These are phyloP conservation scores for Psilocybe mexicana DNA, from an alignment of 1,284 basidiomycete genomes.

Conservation along the genomic window DNA sequence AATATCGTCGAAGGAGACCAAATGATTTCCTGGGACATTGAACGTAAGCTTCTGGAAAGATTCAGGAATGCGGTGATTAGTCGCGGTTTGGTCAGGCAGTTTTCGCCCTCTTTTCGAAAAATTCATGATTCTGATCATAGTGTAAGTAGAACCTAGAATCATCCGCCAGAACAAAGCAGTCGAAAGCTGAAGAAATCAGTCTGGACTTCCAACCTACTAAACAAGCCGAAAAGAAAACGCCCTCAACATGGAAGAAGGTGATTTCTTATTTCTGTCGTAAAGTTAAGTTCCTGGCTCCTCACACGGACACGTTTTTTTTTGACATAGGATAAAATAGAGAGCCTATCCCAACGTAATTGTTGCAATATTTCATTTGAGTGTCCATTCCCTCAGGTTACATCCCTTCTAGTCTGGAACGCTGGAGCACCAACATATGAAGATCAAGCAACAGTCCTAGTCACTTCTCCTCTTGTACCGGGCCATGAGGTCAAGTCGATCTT, in stretches of 20 bases:
- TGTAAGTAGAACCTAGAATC: conserved; percentile 3
- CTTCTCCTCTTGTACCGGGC: conserved; percentile 1
- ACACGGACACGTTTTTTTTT: not conserved
- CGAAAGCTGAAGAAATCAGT: conserved; percentile 16
- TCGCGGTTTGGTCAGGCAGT: conserved; percentile 44
- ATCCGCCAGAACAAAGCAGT: conserved; percentile 11
- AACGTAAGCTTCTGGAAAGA: conserved; percentile 30
- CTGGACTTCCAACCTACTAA: conserved; percentile 10
- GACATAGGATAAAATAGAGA: conserved; percentile 15
- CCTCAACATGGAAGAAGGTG: conserved; percentile 12
- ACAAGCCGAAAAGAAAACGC: not conserved
- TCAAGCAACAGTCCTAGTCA: not conserved
- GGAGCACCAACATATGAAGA: not conserved
- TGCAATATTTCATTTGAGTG: not conserved
- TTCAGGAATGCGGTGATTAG: conserved; percentile 42
- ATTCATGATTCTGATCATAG: not conserved
- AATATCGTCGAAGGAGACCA: conserved; percentile 23
- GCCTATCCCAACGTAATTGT: conserved; percentile 16
- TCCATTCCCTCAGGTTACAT: not conserved
- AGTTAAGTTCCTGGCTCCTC: not conserved
- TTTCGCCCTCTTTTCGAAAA: not conserved
- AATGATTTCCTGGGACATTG: conserved; percentile 40
- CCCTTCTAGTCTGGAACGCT: conserved; percentile 10
- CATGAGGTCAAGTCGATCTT: not conserved
- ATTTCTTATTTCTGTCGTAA: not conserved